phyloP scores from a whole-genome alignment of 768 basidiomycete genomes.

The Asterophora parasitica region DNA sequence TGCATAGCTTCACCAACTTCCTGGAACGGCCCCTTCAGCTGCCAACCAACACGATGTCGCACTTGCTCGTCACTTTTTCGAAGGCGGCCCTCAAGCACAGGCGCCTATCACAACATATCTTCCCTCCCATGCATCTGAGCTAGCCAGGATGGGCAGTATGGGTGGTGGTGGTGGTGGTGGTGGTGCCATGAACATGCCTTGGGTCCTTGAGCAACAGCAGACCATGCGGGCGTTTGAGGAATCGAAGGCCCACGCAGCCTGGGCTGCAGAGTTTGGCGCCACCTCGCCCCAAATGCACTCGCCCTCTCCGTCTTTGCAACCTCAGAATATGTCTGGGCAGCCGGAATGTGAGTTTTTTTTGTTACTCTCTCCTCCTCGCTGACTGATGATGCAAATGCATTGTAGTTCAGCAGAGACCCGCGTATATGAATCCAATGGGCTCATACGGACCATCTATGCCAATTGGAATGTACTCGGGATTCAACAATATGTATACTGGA shows the following conservation, averaged over 20 bases:
- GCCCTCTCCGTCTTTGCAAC: constrained; percentile 29
- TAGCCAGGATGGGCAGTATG: constrained; percentile 18
- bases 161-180: constrained; percentile 24
- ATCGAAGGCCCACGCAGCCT: constrained; percentile 30
- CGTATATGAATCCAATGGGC: constrained; percentile 30
- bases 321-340: constrained; percentile 26
- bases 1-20: constrained; percentile 69
- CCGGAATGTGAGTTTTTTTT: constrained; percentile 37
- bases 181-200: constrained; percentile 44
- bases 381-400: background rate
- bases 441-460: constrained; percentile 36
- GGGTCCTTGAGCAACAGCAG: constrained; percentile 48
- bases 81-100: constrained; percentile 33
- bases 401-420: constrained; percentile 38
- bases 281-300: constrained; percentile 20
- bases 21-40: constrained; percentile 44
- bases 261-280: constrained; percentile 54
- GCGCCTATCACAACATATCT: constrained; percentile 19
- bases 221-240: constrained; percentile 34
- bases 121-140: constrained; percentile 18
- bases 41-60: constrained; percentile 64
- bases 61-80: constrained; percentile 79
- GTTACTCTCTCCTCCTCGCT: background rate
- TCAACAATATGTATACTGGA: constrained; percentile 31
- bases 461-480: constrained; percentile 31